Conservation (phyloP, 2,329 filamentous ascomycete genomes). For the Alternaria triticimaculans region DNA sequence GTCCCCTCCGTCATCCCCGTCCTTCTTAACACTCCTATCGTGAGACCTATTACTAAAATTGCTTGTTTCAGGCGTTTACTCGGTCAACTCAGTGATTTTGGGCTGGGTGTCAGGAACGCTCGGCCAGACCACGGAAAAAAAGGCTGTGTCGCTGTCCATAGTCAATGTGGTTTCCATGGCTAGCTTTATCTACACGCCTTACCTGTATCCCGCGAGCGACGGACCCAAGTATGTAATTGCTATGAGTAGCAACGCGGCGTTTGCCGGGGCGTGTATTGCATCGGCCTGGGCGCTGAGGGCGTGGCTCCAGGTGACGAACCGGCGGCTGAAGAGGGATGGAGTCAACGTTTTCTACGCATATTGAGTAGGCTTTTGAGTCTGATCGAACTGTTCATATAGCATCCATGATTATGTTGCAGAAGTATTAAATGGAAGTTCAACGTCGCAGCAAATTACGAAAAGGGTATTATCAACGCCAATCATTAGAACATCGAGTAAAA, state of each 20-base stretch:
- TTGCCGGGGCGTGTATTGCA: conserved; percentile 20
- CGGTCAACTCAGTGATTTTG: conserved; percentile 45
- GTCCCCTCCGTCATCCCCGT: no score
- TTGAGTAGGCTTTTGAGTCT: neutral
- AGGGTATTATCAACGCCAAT: neutral
- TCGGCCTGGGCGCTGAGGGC: conserved; percentile 21
- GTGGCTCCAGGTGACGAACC: conserved; percentile 20
- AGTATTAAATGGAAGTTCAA: neutral
- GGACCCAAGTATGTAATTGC: conserved; percentile 25
- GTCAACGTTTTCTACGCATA: conserved; percentile 25
- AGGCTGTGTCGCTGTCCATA: conserved; percentile 49
- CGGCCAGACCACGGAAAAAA: conserved; percentile 52
- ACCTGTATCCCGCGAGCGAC: conserved; percentile 31
- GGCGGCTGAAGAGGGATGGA: conserved; percentile 11
- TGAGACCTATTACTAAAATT: conserved; percentile 1
- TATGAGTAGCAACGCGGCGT: conserved; percentile 30
- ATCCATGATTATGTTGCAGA: neutral
- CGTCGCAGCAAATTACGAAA: neutral
- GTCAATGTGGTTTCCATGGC: conserved; percentile 51
- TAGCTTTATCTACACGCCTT: conserved; percentile 46
- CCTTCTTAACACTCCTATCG: neutral
- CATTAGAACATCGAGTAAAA: neutral
- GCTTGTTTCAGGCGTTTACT: conserved; percentile 34
- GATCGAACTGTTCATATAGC: neutral
- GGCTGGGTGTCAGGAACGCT: conserved; percentile 49